phyloP scores from a whole-genome alignment of 2,329 filamentous ascomycete genomes.

The Botrytis fragariae region DNA sequence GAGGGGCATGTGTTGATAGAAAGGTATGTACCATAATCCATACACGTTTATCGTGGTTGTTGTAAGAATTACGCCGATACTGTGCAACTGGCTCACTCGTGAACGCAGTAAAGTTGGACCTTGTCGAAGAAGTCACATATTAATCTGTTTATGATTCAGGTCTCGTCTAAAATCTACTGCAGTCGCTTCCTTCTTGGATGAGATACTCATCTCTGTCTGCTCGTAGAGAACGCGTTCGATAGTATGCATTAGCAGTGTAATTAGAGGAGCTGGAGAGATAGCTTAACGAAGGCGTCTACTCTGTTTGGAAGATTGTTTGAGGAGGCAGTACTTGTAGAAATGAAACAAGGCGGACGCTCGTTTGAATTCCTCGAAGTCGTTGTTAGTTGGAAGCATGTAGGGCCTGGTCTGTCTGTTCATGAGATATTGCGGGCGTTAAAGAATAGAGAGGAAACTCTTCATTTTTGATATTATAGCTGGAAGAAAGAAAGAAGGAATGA shows the following conservation, averaged over 20 bases:
- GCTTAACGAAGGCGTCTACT: background rate
- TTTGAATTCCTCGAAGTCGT: background rate
- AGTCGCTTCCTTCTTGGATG: background rate
- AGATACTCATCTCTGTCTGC: background rate
- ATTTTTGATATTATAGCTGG: background rate
- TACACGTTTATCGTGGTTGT: background rate
- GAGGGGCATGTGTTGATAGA: background rate
- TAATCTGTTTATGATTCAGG: background rate
- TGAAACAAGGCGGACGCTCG: background rate
- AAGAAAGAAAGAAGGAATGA: background rate
- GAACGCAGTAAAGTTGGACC: background rate
- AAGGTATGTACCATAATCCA: background rate
- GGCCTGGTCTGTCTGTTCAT: background rate
- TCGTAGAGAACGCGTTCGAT: background rate
- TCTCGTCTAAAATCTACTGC: background rate
- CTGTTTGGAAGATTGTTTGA: background rate
- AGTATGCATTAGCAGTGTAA: too few relatives aligned
- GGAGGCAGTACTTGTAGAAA: background rate
- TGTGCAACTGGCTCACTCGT: background rate
- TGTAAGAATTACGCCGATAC: background rate
- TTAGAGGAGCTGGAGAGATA: background rate
- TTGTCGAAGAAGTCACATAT: background rate
- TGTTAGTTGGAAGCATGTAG: background rate
- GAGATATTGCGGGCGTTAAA: rapidly evolving
- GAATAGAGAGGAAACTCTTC: background rate